Base-by-base conservation (phyloP, 2,329 filamentous ascomycete genomes). In the Talaromyces sp. region DNA sequence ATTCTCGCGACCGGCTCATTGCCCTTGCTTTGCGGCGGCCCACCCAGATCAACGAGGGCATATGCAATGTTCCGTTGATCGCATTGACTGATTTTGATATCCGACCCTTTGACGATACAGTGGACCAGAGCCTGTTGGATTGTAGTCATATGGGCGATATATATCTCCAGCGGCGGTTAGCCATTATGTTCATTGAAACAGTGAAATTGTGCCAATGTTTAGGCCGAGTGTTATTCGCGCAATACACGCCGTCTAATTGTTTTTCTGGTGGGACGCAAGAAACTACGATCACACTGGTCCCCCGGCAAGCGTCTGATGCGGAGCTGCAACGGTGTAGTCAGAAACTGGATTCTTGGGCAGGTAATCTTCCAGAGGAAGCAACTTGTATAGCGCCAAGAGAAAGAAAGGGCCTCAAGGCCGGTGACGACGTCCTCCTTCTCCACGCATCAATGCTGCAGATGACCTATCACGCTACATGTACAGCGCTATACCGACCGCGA, bases 51-150 rank as follows among this genome's bases (percentile, higher is more conserved):
- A 94, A 95, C 77, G 87, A 91, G 62, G 89, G 92, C 64, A 90
- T 95, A 67, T 94, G 89, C 69, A 89, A 95, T 67, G 89, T 96
- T n/a, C 89, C 91, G 1, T 91, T 95, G 88, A 78, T 96, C 41
- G 84, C 81, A 33, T 77, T 91, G 64, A 80, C 83, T 56, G 91
- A 96, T 67, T 96, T 96, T 66, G 89, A 95, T 65, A 84, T 89
- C 62, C 79, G 82, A 53, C 70, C 81, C 0, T 80, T 91, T 11
- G 78, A 87, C 4, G 84, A 87, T n/a, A 80, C 81, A 28, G 84
- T 88, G 59, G 80, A 81, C 5, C 80, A 86, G 57, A 80, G 91
- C 33, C 82, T 87, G 0, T 3, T 21, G 3, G 68, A 78, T 31
- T 85, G 87, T 60, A 92, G 89, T 69, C 81, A 82, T 15, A 77